phyloP scores from a whole-genome alignment of 2,329 filamentous ascomycete species.

The Amesomyces nigricolor region DNA sequence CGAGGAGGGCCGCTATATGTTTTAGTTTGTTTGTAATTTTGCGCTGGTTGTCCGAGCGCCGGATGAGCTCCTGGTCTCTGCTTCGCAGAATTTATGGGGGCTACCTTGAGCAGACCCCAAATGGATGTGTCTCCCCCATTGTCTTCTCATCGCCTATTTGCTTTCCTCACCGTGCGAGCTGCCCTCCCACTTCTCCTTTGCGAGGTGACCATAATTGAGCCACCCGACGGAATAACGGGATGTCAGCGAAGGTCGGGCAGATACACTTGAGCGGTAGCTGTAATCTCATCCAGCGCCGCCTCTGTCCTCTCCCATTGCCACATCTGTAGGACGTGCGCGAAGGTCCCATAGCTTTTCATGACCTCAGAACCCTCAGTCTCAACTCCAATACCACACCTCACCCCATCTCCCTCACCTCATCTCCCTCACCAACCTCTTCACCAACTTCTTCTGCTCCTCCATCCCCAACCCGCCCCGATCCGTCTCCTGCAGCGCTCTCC shows the following conservation, averaged over 20 bases:
- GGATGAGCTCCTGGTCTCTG: slow-evolving; percentile 2
- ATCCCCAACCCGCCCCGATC: slow-evolving; percentile 61
- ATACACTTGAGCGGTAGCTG: too few species aligned
- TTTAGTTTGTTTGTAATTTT: slow-evolving; percentile 5
- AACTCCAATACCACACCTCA: neutral
- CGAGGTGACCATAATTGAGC: neutral
- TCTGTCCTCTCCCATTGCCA: too few species aligned
- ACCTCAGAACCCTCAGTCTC: neutral
- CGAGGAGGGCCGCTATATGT: neutral
- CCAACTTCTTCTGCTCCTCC: slow-evolving; percentile 65
- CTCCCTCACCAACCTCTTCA: slow-evolving; percentile 59
- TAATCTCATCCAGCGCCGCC: too few species aligned
- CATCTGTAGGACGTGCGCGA: too few species aligned
- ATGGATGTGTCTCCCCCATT: neutral
- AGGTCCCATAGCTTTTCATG: too few species aligned
- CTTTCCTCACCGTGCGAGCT: neutral
- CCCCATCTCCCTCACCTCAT: slow-evolving; percentile 36
- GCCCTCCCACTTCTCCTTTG: neutral
- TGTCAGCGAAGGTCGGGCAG: too few species aligned
- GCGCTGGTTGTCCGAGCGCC: slow-evolving; percentile 3
- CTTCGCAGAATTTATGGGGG: slow-evolving; percentile 2
- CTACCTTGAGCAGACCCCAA: neutral
- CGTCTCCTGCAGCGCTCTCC: slow-evolving; percentile 69
- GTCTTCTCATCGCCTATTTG: neutral
- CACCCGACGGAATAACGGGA: too few species aligned